Evolutionary conservation across 163 green algal species (phyloP).

Genomic region (Dunaliella salina): DNA sequence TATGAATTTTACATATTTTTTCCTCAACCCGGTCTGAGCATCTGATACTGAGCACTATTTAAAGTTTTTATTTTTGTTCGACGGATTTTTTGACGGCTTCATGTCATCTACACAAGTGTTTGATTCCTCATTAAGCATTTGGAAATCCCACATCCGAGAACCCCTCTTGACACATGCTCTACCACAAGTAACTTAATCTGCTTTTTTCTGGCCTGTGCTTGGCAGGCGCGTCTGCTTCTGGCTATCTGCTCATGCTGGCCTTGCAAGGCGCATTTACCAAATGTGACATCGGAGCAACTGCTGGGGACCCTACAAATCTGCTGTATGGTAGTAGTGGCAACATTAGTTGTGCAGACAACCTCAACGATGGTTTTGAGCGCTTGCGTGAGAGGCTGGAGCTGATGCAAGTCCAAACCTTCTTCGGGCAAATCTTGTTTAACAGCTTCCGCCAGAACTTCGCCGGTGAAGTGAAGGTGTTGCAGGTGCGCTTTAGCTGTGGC

Average conservation of each 20-base stretch:
- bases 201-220: neutral
- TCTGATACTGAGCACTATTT: too few relatives aligned
- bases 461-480: neutral
- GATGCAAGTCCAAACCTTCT: neutral
- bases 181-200: too few relatives aligned
- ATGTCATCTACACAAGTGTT: too few relatives aligned
- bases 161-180: too few relatives aligned
- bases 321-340: neutral
- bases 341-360: neutral
- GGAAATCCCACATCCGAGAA: too few relatives aligned
- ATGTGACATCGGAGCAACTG: slow-evolving; percentile 14
- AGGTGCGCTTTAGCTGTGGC: neutral
- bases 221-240: slow-evolving; percentile 20
- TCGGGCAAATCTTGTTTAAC: neutral
- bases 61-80: too few relatives aligned
- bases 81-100: too few relatives aligned
- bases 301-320: neutral
- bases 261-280: slow-evolving; percentile 12
- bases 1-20: too few relatives aligned
- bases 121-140: too few relatives aligned
- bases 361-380: neutral
- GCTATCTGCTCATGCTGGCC: slow-evolving; percentile 13
- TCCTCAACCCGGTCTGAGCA: too few relatives aligned
- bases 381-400: neutral
- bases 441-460: neutral